Percentiles rank a stretch among this genome's conserved stretches.
These are phyloP conservation scores for Chlorella sp. DNA, from an alignment of 139 green algal species.

Conservation along the genomic window DNA sequence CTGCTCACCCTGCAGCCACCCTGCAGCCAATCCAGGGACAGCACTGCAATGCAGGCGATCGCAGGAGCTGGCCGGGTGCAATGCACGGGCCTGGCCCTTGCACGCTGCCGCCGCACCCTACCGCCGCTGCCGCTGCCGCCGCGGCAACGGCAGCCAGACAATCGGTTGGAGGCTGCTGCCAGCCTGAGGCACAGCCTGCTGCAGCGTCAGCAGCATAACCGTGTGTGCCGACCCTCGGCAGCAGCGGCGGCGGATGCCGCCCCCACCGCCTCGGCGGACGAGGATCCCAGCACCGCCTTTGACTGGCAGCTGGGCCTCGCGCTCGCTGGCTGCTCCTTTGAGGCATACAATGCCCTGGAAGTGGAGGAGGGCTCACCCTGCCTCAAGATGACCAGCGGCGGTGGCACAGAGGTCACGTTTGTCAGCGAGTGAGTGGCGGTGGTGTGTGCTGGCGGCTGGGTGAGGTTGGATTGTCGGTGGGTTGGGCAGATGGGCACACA, in stretches of 20 bases:
- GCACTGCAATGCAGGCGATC: too few species aligned
- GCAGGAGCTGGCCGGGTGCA: too few species aligned
- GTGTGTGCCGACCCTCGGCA: background rate
- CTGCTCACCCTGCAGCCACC: too few species aligned
- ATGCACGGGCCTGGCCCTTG: too few species aligned
- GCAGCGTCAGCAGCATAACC: too few species aligned
- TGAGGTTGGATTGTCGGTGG: too few species aligned
- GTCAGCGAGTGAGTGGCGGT: slow-evolving; percentile 11
- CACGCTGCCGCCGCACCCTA: background rate
- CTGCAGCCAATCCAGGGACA: too few species aligned
- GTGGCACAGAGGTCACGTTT: slow-evolving; percentile 6
- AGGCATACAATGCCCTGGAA: slow-evolving; percentile 29
- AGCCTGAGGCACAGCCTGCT: background rate
- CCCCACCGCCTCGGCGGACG: background rate
- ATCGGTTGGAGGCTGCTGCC: background rate
- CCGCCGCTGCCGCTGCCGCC: background rate
- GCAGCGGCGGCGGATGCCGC: background rate
- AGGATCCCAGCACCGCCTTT: slow-evolving; percentile 20
- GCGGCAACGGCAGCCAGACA: too few species aligned
- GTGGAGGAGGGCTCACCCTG: background rate
- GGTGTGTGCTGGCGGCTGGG: too few species aligned
- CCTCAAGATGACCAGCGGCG: slow-evolving; percentile 9
- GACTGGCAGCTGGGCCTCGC: slow-evolving; percentile 30
- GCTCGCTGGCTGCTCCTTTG: slow-evolving; percentile 34
- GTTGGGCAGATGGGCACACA: too few species aligned